Conservation (phyloP, 208 protist genomes). For the Crithidia thermophila region DNA sequence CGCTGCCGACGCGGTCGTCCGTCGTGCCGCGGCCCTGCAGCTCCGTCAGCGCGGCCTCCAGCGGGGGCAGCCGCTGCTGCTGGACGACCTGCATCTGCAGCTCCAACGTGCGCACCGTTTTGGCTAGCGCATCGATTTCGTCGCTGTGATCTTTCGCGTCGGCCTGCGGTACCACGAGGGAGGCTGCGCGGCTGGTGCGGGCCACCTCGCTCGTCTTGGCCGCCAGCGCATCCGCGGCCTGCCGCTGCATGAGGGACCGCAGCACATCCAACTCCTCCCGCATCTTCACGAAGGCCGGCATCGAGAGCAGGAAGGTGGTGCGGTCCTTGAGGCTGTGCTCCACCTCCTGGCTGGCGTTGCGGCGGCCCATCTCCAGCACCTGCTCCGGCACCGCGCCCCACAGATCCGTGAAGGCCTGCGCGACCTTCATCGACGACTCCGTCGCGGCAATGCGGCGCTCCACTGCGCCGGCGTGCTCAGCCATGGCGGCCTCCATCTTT, state of each 20-base stretch:
- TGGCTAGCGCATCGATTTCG: constrained; percentile 23
- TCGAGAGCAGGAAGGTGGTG: constrained; percentile 59
- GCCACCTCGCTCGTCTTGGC: constrained; percentile 42
- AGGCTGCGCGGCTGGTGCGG: constrained; percentile 26
- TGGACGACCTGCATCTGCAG: constrained; percentile 41
- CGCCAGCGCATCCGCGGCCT: constrained; percentile 52
- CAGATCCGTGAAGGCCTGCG: constrained; percentile 55
- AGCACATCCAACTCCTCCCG: constrained; percentile 73
- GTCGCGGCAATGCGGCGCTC: constrained; percentile 7
- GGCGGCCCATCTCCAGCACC: constrained; percentile 47
- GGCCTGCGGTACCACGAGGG: background rate
- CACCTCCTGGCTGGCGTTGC: constrained; percentile 25
- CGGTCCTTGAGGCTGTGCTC: constrained; percentile 57
- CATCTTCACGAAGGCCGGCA: constrained; percentile 63
- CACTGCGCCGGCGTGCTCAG: constrained; percentile 11
- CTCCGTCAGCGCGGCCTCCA: constrained; percentile 31
- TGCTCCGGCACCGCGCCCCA: constrained; percentile 52
- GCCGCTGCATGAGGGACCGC: constrained; percentile 59
- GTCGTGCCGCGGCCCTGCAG: constrained; percentile 7
- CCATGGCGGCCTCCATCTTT: constrained; percentile 8
- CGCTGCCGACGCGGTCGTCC: constrained; percentile 11
- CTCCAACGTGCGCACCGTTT: constrained; percentile 35
- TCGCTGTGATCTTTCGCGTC: background rate
- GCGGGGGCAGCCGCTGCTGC: constrained; percentile 25
- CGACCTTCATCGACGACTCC: constrained; percentile 20